Evolutionary conservation across 73 alveolate genomes (phyloP).

Genomic region (Symbiodinium natans): DNA sequence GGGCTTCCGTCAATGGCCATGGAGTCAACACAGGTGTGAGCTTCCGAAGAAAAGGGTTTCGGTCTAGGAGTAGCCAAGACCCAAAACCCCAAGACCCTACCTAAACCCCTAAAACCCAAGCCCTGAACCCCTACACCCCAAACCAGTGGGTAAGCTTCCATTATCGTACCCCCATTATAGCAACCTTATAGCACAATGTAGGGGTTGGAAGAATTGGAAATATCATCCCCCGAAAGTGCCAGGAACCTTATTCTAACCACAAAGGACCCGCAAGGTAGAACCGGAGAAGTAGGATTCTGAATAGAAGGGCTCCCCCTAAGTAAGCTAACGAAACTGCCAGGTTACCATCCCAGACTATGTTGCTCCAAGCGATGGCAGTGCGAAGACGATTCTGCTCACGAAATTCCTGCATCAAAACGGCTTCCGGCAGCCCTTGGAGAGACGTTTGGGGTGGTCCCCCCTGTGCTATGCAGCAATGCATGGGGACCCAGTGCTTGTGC

Average conservation of each 20-base stretch:
- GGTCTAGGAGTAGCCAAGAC: no score
- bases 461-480: background rate
- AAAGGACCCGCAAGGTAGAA: background rate
- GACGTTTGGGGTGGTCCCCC: background rate
- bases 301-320: background rate
- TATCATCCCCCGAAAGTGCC: no score
- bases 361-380: background rate
- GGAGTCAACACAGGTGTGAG: background rate
- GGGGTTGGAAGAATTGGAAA: no score
- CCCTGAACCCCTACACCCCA: no score
- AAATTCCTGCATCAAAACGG: background rate
- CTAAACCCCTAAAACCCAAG: no score
- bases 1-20: background rate
- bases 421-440: background rate
- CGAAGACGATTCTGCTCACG: background rate
- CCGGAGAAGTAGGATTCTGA: background rate
- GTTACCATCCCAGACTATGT: background rate
- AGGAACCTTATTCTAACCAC: background rate
- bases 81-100: no score
- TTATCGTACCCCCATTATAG: no score
- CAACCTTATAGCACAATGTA: no score
- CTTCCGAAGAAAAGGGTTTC: background rate
- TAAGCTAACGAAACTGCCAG: background rate
- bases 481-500: background rate
- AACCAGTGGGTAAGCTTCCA: no score